Evolutionary conservation across 2,329 filamentous ascomycete species (phyloP), one percentile per base, ranked within the genome.

Genomic region (Fusarium mangiferae): DNA sequence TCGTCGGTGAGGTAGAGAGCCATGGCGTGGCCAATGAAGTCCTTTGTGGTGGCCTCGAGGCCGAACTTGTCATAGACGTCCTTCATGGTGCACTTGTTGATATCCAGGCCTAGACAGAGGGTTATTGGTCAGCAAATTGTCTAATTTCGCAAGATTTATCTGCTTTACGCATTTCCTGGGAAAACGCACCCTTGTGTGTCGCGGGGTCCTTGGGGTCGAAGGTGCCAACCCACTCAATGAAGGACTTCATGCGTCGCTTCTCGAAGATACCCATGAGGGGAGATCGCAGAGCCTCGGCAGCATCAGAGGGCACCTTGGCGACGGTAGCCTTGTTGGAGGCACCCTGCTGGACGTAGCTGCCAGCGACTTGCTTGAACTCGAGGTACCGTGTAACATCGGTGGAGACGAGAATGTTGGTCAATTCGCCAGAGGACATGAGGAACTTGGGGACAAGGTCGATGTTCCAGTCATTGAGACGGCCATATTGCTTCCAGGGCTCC

Each of bases 51-150:
- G 28, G 92, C 81, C 86, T 99, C 96, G 71, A 99, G 92, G 66
- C 95, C 93, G 78, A 98, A 99, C 84, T 98, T 98, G 86, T 98
- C 95, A 81, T 97, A 99, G 42, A 99, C 93, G n/a, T 98, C 96
- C 88, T 94, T 97, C 95, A 98, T 98, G 68, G 94, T 96, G 86
- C 89, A 92, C 69, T 85, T 89, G 80, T 88, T 87, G 73, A 99
- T 87, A 84, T 96, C 91, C 75, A 98, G 89, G 69, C 95, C 96
- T 95, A 74, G 14, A 35, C 12, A 46, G 28, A 30, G 26, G 38
- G 15, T n/a, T 17, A 35, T 51, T 3, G 57, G 69, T 80, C 54
- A 80, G 75, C 45, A 39, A 41, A 36, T 9, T 22, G 28, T 44
- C 22, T 38, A 14, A 41, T 18, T 39, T 49, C 22, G 46, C 52